A percentile compares a stretch with the other conserved stretches of the same genome.
phyloP scores from a whole-genome alignment of 2,329 filamentous ascomycete species.

The Pestalotiopsis fici region DNA sequence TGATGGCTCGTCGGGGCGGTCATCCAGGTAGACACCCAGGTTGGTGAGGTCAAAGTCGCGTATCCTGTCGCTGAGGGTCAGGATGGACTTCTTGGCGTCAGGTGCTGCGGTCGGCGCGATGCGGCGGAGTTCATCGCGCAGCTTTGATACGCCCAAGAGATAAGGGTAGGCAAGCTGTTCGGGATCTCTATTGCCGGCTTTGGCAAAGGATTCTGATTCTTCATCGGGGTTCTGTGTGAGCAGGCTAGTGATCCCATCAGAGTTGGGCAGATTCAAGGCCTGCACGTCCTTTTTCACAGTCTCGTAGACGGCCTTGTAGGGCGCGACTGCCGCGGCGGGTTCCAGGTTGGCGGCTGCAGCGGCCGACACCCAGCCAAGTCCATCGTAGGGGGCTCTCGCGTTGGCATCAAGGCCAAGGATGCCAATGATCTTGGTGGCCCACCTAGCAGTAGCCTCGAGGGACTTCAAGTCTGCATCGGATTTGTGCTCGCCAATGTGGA shows the following conservation, averaged over 20 bases:
- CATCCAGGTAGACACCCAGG: conserved; percentile 84
- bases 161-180: conserved; percentile 58
- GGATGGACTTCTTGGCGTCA: conserved; percentile 68
- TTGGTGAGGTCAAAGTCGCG: conserved; percentile 82
- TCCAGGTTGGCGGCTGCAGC: conserved; percentile 39
- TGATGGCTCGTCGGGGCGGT: conserved; percentile 70
- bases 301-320: conserved; percentile 47
- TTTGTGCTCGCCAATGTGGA: conserved; percentile 50
- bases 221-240: conserved; percentile 42
- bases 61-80: conserved; percentile 76
- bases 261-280: conserved; percentile 46
- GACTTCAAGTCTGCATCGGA: conserved; percentile 44
- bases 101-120: conserved; percentile 48
- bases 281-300: conserved; percentile 48
- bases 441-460: conserved; percentile 65
- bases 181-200: conserved; percentile 48
- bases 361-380: conserved; percentile 55
- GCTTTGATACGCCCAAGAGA: conserved; percentile 52
- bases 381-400: conserved; percentile 54
- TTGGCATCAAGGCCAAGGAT: conserved; percentile 79
- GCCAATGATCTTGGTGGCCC: conserved; percentile 81
- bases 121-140: conserved; percentile 63
- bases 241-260: conserved; percentile 42
- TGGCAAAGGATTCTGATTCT: conserved; percentile 48
- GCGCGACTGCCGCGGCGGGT: conserved; percentile 45